Evolutionary conservation across 2,329 filamentous ascomycete species (phyloP), one percentile per base, ranked within the genome.

Genomic region (Fusarium phyllophilum): DNA sequence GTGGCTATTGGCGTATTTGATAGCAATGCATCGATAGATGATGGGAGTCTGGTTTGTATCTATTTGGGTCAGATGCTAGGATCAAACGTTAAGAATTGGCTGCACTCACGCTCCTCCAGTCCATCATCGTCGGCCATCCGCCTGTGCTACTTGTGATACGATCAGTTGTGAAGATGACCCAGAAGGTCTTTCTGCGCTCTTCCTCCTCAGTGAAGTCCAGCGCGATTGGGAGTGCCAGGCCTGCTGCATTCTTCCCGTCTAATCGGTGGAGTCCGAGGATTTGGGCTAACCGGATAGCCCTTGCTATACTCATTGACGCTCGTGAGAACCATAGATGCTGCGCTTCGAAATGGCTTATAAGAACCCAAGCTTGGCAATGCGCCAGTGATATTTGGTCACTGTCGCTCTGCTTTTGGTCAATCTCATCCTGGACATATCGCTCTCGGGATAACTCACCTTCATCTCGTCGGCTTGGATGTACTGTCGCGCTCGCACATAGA

Each of bases 131-230:
- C 0, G 94, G 94, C 94, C 94, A 97, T 2, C 94, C 94, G 11
- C 94, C 96, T n/a, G 93, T 94, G 46, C 95, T 92, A 76, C 92
- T 94, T 6, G 93, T 91, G 82, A 95, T 95, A 45, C 93, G 88
- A 79, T 97, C 94, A 44, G 92, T 87, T 73, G 90, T 92, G 75
- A 95, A 97, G 2, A 90, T 87, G 75, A 91, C 89, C 94, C 94
- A 97, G 75, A 96, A 96, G 0, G 92, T 91, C 70, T 95, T 87
- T 66, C 94, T 87, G 56, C 94, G 87, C 80, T 97, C 94, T 62
- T 85, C 84, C 17, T 83, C 70, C 51, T 97, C 94, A 1, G 89
- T 90, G 91, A 93, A 96, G 78, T 95, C 93, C 77, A 87, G 89
- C 0, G 94, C 88, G 2, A 93, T 91, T 5, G 90, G 85, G 10